Evolutionary conservation across 164 flowering plant genomes (phyloP).

Genomic region (Liriodendron chinense): DNA sequence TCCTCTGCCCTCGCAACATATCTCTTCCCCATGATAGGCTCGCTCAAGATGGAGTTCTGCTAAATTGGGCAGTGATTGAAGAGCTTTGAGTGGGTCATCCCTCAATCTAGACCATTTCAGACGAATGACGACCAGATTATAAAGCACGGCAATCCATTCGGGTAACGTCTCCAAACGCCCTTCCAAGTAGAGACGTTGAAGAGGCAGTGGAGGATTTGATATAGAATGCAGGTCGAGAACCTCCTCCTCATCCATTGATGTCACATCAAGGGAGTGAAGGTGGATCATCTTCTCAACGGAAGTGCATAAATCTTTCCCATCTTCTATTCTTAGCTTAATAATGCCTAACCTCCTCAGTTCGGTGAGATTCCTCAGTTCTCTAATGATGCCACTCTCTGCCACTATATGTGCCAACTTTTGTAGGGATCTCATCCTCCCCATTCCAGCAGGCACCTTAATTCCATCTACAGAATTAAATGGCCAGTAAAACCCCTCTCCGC

Average conservation of each 20-base stretch:
- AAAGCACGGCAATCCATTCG: background rate
- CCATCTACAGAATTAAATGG: background rate
- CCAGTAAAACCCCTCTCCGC: no score
- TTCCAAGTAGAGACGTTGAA: background rate
- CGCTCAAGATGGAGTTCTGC: background rate
- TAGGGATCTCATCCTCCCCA: background rate
- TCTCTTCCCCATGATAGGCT: slow-evolving; percentile 6
- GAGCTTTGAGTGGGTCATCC: slow-evolving; percentile 6
- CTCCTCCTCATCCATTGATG: background rate
- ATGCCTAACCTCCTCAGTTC: slow-evolving; percentile 10
- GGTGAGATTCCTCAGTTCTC: slow-evolving; percentile 7
- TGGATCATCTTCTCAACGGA: slow-evolving; percentile 6
- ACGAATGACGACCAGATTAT: background rate
- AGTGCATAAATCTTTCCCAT: slow-evolving; percentile 4
- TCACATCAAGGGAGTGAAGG: background rate
- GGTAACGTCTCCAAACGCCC: slow-evolving; percentile 7
- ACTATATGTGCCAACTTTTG: slow-evolving; percentile 9
- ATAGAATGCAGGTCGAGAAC: slow-evolving; percentile 4
- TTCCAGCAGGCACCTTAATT: slow-evolving; percentile 1
- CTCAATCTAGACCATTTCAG: slow-evolving; percentile 8
- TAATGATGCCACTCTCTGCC: background rate
- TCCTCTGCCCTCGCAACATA: background rate
- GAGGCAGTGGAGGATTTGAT: background rate
- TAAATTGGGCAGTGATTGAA: slow-evolving; percentile 1
- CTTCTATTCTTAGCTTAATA: background rate